These are phyloP conservation scores for Dentipellis fragilis DNA, from an alignment of 768 basidiomycete genomes.

Conservation along the genomic window DNA sequence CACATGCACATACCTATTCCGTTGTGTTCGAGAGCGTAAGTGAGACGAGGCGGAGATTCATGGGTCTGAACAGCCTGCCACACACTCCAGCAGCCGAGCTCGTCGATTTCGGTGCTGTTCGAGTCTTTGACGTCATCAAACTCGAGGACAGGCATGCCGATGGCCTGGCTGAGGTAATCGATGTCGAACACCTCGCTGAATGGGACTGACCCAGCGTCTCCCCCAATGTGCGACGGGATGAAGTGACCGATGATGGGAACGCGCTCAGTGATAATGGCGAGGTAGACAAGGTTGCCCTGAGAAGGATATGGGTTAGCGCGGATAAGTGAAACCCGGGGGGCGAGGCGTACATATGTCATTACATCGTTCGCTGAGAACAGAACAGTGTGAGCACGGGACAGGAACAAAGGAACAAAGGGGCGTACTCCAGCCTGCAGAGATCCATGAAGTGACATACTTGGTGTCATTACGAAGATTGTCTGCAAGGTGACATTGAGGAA, in stretches of 20 bases:
- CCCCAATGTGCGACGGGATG: slow-evolving; percentile 28
- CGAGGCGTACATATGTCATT: slow-evolving; percentile 49
- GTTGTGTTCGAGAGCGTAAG: slow-evolving; percentile 17
- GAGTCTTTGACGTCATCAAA: slow-evolving; percentile 33
- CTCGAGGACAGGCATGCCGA: slow-evolving; percentile 29
- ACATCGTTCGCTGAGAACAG: slow-evolving; percentile 73
- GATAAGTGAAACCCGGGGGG: not conserved
- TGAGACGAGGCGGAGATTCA: slow-evolving; percentile 18
- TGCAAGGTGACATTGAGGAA: slow-evolving; percentile 12
- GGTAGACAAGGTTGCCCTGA: slow-evolving; percentile 31
- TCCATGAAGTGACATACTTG: slow-evolving; percentile 66
- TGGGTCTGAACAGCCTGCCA: slow-evolving; percentile 26
- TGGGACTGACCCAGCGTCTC: slow-evolving; percentile 21
- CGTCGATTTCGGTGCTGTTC: slow-evolving; percentile 21
- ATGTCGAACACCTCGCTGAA: slow-evolving; percentile 36
- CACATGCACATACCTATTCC: slow-evolving; percentile 20
- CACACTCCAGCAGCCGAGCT: slow-evolving; percentile 33
- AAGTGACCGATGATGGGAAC: slow-evolving; percentile 32
- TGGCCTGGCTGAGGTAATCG: slow-evolving; percentile 23
- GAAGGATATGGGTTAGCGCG: not conserved
- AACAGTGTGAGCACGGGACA: not conserved
- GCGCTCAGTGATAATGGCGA: slow-evolving; percentile 28
- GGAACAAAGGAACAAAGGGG: not conserved
- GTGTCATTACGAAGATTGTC: slow-evolving; percentile 54
- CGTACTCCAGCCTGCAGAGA: slow-evolving; percentile 64